Base-by-base conservation (phyloP, 768 basidiomycete genomes). In the Russula emetica region DNA sequence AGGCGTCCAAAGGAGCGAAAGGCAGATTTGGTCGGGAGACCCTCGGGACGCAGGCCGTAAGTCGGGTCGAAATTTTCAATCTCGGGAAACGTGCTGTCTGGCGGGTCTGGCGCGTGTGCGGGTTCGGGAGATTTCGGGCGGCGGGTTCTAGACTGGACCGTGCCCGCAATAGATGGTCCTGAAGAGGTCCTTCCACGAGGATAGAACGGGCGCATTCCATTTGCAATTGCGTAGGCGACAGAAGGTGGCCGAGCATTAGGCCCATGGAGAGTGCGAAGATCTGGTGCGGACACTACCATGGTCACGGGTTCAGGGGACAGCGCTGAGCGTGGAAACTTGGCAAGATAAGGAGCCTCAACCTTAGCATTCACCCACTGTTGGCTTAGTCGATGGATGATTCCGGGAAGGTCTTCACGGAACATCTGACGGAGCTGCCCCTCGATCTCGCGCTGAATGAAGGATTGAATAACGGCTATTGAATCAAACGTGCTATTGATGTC, bases 401-500 rank as follows among this genome's bases (percentile, higher is more conserved):
- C 88, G 1, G 97, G 97, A 5, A 99, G 76, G 74, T 98, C 97
- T 74, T 97, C 94, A 64, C 94, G 82, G 75, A 98, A 99, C 94
- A 98, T 96, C 75, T 98, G 97, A 47, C 97, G 83, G 34, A 99
- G 79, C 74, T 98, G 96, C 0, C 88, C 92, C 74, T 99, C 97
- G 60, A 99, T 98, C 77, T 98, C 96, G 62, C 87, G 85, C 74
- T 98, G 97, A 64, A 99, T 94, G 75, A 95, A 98, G 61, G 94
- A 94, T 73, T 98, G 92, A 56, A 99, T 97, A 67, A 98, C 95
- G 52, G 92, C 93, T 67, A 99, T 96, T 4, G 92, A 94, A 75
- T 99, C 97, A 71, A 99, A 99, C 2, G 95, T 98, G 74, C 89
- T 91, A 75, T 90, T 94, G 73, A 99, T 98, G 72, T 98, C 92